Conservation (phyloP, 495 filamentous ascomycete genomes). For the Letharia lupina region DNA sequence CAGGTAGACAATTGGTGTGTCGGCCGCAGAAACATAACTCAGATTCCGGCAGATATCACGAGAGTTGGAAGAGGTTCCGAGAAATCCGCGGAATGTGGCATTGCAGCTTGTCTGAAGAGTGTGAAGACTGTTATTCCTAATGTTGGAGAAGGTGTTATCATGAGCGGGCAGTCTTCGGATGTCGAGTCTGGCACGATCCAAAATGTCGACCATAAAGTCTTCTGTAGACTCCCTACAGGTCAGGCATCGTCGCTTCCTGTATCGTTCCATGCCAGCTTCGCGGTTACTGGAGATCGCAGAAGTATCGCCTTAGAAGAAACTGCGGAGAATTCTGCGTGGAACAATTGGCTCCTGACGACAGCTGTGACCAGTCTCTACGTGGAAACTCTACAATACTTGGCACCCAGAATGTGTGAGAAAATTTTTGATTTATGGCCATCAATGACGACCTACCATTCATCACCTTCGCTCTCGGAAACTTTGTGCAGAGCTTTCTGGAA, state of each 20-base stretch:
- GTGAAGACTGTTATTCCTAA: neutral
- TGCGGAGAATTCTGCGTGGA: conserved; percentile 28
- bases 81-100: conserved; percentile 33
- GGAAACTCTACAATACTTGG: conserved; percentile 28
- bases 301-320: conserved; percentile 27
- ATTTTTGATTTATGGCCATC: conserved; percentile 34
- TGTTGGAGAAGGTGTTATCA: neutral
- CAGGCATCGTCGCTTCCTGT: conserved; percentile 28
- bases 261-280: conserved; percentile 29
- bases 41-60: conserved; percentile 16
- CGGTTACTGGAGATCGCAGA: conserved; percentile 32
- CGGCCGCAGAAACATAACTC: conserved; percentile 23
- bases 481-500: conserved; percentile 18
- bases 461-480: conserved; percentile 17
- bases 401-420: conserved; percentile 20
- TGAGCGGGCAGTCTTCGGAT: neutral
- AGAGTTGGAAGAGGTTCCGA: conserved; percentile 21
- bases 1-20: conserved; percentile 25
- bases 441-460: neutral
- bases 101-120: conserved; percentile 27
- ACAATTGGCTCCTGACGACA: conserved; percentile 32
- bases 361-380: conserved; percentile 32
- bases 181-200: neutral
- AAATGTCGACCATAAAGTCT: conserved; percentile 25
- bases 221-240: conserved; percentile 31